Percentiles rank a stretch among this genome's conserved stretches.
These are phyloP conservation scores for Dictyostelium purpureum DNA, from an alignment of 78 protist genomes.

Conservation along the genomic window DNA sequence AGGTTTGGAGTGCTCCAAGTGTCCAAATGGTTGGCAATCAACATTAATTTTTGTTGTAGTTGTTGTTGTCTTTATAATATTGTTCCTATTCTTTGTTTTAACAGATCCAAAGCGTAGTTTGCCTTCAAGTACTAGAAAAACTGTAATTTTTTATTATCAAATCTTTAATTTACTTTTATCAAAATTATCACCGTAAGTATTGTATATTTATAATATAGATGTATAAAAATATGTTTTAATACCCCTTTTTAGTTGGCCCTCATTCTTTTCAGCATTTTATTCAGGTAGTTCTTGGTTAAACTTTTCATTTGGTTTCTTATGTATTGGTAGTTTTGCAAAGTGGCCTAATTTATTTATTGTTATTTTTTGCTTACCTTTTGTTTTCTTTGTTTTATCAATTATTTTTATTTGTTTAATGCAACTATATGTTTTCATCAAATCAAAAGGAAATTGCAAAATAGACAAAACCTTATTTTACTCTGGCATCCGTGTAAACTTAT, in stretches of 20 bases:
- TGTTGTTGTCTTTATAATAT: conserved; percentile 4
- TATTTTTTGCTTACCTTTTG: conserved; percentile 35
- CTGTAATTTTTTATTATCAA: conserved; percentile 52
- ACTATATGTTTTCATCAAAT: not conserved
- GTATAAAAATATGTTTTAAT: no score
- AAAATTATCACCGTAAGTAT: conserved; percentile 18
- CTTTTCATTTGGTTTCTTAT: conserved; percentile 64
- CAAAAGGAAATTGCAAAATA: not conserved
- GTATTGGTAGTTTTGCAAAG: conserved; percentile 22
- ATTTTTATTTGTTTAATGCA: not conserved
- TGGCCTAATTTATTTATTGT: conserved; percentile 75
- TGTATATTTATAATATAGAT: no score
- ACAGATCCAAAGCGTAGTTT: conserved; percentile 68
- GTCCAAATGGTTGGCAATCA: conserved; percentile 36
- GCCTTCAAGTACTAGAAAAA: conserved; percentile 55
- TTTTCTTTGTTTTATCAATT: not conserved
- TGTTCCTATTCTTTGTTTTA: conserved; percentile 24
- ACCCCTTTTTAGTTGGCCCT: no score
- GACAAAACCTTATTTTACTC: not conserved
- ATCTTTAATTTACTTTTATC: conserved; percentile 34
- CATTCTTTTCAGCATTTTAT: conserved; percentile 6
- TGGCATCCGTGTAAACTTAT: conserved; percentile 45
- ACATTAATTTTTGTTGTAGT: conserved; percentile 34
- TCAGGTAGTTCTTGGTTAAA: conserved; percentile 54
- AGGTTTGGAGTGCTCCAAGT: conserved; percentile 34